Base-by-base conservation (phyloP, 371 early-diverging fungal genomes). In the Smittium culicis region DNA sequence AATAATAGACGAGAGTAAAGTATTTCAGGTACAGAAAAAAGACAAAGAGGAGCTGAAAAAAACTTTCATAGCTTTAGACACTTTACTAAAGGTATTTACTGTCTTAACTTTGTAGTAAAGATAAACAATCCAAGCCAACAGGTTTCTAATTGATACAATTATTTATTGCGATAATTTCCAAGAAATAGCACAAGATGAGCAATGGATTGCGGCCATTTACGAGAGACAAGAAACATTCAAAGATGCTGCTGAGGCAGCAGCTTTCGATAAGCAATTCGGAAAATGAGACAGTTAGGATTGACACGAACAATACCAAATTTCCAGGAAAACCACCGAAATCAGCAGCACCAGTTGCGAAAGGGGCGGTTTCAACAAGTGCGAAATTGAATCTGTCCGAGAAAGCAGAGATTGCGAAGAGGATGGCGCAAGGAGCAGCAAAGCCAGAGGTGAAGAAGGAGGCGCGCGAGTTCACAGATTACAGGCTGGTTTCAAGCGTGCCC, bases 391-490 rank as follows among this genome's bases (percentile, higher is more conserved):
- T 59, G 28, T 5, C 28, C 16, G 11, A 27, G 25, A 59, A 59
- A 25, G 32, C 30, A 32, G 60, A 59, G n/a, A 32, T 32, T 16
- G 30, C 60, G 14, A 32, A 59, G 16, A 59, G 16, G 32, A 59
- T 29, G 60, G n/a, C 28, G n/a, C 16, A 11, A 27, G 20, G 17
- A 25, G 5, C 32, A 59, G 14, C 5, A 32, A 32, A 27, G 35
- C 17, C 11, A 25, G 34, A n/a, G 63, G 34, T 34, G 5, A 17
- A 30, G 32, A 33, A 63, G n/a, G 63, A 63, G n/a, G 32, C 31
- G 5, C 20, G 63, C 11, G n/a, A 1, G 11, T 81, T 74, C 35
- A 81, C 80, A 1, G 88, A 87, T 55, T 86, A 84, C 70, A 80
- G 81, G 5, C 78, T 87, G 0, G 77, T 84, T 62, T 83, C 86